Conservation (phyloP, 2,329 filamentous ascomycete species). For the Colletotrichum sp. region DNA sequence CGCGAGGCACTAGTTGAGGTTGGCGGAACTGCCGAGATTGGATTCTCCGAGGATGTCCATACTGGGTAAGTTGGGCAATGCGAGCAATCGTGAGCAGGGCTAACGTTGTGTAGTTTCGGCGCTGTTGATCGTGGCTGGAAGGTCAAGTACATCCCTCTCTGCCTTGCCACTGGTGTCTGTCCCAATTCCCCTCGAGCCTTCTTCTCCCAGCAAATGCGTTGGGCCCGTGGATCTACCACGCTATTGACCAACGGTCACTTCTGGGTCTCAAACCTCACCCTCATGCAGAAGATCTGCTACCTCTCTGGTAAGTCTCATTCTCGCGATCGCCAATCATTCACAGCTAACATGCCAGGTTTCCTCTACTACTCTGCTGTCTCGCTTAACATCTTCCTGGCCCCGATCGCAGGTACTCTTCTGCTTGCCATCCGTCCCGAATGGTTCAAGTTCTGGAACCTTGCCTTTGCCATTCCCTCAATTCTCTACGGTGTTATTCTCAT, state of each 20-base stretch:
- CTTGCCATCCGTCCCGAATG: constrained; percentile 42
- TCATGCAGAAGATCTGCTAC: constrained; percentile 47
- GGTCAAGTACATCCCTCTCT: constrained; percentile 44
- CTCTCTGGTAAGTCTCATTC: constrained; percentile 34
- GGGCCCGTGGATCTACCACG: constrained; percentile 44
- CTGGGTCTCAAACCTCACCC: constrained; percentile 39
- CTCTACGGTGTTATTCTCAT: constrained; percentile 43
- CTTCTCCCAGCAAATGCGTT: constrained; percentile 49
- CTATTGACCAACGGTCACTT: constrained; percentile 45
- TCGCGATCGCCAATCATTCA: rapidly evolving
- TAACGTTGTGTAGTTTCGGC: constrained; percentile 31
- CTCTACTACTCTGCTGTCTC: constrained; percentile 46
- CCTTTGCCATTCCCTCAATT: constrained; percentile 44
- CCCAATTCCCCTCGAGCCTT: constrained; percentile 46
- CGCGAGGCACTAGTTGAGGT: constrained; percentile 42
- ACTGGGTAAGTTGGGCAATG: constrained; percentile 34
- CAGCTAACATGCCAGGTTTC: constrained; percentile 26
- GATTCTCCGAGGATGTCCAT: constrained; percentile 48
- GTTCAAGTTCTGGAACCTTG: constrained; percentile 49
- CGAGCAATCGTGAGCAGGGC: neutral
- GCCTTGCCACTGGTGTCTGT: constrained; percentile 46
- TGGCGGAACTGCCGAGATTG: constrained; percentile 46
- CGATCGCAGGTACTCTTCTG: constrained; percentile 43
- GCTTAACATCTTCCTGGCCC: constrained; percentile 43
- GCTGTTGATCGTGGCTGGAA: constrained; percentile 47